A percentile compares a stretch with the other conserved stretches of the same genome.
phyloP scores from a whole-genome alignment of 2,329 filamentous ascomycete species.

The Sphaerulina musiva region DNA sequence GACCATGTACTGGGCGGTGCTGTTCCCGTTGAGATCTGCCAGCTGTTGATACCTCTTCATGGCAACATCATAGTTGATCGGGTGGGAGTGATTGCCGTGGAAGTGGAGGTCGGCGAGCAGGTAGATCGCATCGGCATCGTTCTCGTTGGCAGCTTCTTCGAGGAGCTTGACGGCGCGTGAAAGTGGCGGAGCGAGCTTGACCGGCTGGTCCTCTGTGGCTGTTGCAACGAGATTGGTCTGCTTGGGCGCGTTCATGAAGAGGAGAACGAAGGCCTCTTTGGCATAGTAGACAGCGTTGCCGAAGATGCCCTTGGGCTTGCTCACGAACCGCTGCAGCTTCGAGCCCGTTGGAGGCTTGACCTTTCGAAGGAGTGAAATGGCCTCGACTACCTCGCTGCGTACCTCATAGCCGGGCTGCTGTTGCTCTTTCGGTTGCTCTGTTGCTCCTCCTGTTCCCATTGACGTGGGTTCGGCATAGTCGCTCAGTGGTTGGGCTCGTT shows the following conservation, averaged over 20 bases:
- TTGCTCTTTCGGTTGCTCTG: not conserved
- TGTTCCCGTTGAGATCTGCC: constrained; percentile 71
- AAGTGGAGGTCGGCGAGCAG: constrained; percentile 93
- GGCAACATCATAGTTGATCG: constrained; percentile 69
- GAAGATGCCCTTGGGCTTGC: constrained; percentile 53
- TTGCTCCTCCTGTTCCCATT: constrained; percentile 7
- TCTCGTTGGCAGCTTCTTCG: constrained; percentile 49
- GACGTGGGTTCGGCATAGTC: constrained; percentile 5
- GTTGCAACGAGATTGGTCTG: constrained; percentile 37
- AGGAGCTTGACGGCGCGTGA: constrained; percentile 53
- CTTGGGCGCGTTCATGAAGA: constrained; percentile 59
- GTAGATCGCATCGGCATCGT: constrained; percentile 76
- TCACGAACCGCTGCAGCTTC: constrained; percentile 36
- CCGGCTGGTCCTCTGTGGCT: constrained; percentile 35
- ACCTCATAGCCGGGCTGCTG: constrained; percentile 4
- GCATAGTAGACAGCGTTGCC: constrained; percentile 55
- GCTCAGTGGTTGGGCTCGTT: constrained; percentile 3
- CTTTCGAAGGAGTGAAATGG: constrained; percentile 37
- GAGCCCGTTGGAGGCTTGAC: constrained; percentile 38
- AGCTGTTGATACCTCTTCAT: constrained; percentile 77
- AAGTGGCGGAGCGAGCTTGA: constrained; percentile 48
- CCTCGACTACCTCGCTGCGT: constrained; percentile 33
- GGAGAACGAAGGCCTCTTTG: constrained; percentile 54
- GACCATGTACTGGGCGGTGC: constrained; percentile 90
- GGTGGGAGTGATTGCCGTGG: constrained; percentile 86